Evolutionary conservation across 1,284 basidiomycete genomes (phyloP).

Genomic region (Cutaneotrichosporon mucoides): DNA sequence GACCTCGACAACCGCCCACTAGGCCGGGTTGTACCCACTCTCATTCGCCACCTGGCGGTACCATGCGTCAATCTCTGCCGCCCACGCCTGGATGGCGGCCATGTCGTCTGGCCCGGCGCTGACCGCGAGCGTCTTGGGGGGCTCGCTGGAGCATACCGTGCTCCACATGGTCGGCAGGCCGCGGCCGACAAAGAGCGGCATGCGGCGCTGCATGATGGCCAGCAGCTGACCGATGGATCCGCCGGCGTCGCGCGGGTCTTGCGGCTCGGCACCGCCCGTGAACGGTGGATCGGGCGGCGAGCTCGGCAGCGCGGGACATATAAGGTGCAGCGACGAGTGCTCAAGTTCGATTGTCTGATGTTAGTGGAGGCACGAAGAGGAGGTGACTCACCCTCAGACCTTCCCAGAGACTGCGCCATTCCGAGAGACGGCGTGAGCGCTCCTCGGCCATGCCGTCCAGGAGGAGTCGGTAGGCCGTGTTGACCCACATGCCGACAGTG

Average conservation of each 20-base stretch:
- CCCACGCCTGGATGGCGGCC: constrained; percentile 18
- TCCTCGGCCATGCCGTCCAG: constrained; percentile 24
- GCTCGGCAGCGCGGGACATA: constrained; percentile 18
- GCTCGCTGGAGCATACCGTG: constrained; percentile 13
- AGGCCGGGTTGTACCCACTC: too few relatives aligned
- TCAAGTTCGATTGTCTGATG: constrained; percentile 24
- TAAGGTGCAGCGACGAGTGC: constrained; percentile 23
- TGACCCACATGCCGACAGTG: constrained; percentile 24
- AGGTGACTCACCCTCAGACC: constrained; percentile 19
- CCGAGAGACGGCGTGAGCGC: constrained; percentile 11
- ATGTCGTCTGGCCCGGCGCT: constrained; percentile 16
- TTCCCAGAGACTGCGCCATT: constrained; percentile 25
- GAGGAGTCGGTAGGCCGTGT: constrained; percentile 20
- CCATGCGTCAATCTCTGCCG: constrained; percentile 22
- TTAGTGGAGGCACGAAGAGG: neutral
- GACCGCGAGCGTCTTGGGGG: neutral
- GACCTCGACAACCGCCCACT: too few relatives aligned
- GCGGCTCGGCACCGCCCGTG: neutral
- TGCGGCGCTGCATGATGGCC: constrained; percentile 22
- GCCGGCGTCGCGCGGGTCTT: constrained; percentile 4
- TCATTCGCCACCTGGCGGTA: constrained; percentile 10
- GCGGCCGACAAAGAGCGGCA: constrained; percentile 23
- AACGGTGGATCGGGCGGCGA: constrained; percentile 19
- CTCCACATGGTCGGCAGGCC: constrained; percentile 23
- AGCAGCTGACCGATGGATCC: constrained; percentile 22